Conservation (phyloP, 192 early-diverging fungal species). For the Polychytrium aggregatum region DNA sequence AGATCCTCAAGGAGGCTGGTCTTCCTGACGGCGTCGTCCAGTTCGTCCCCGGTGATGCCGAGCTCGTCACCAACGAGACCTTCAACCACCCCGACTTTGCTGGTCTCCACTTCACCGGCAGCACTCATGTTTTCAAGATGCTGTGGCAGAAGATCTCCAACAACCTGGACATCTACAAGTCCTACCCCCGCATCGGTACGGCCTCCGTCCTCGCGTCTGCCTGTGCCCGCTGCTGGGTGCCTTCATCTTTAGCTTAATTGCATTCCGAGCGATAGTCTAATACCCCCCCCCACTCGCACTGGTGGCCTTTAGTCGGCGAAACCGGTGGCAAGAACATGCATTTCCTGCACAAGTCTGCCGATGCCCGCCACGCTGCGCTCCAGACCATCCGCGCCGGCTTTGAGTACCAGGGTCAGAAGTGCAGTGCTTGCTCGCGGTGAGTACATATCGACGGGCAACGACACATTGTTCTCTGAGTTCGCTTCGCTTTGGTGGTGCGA, state of each 20-base stretch:
- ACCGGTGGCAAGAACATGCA: slow-evolving; percentile 99
- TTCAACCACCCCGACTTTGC: slow-evolving; percentile 87
- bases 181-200: slow-evolving; percentile 77
- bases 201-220: background rate
- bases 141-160: slow-evolving; percentile 85
- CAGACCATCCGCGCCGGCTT: slow-evolving; percentile 88
- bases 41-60: slow-evolving; percentile 87
- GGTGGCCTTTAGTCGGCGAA: slow-evolving; percentile 77
- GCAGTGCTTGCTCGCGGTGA: slow-evolving; percentile 83
- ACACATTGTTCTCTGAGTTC: slow-evolving; percentile 1
- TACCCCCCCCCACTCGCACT: too few species aligned
- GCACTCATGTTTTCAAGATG: slow-evolving; percentile 82
- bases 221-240: background rate
- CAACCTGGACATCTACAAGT: slow-evolving; percentile 84
- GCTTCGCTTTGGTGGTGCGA: background rate
- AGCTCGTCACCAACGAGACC: slow-evolving; percentile 63
- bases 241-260: too few species aligned
- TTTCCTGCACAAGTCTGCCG: slow-evolving; percentile 71
- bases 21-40: slow-evolving; percentile 95
- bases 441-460: too few species aligned
- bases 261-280: too few species aligned
- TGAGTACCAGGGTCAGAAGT: slow-evolving; percentile 99
- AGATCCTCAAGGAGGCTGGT: slow-evolving; percentile 91
- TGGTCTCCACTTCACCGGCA: slow-evolving; percentile 93
- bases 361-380: slow-evolving; percentile 65